Percentiles rank a stretch among this genome's conserved stretches.
These are phyloP conservation scores for Cercospora zeae-maydis DNA, from an alignment of 2,329 filamentous ascomycete genomes.

Conservation along the genomic window DNA sequence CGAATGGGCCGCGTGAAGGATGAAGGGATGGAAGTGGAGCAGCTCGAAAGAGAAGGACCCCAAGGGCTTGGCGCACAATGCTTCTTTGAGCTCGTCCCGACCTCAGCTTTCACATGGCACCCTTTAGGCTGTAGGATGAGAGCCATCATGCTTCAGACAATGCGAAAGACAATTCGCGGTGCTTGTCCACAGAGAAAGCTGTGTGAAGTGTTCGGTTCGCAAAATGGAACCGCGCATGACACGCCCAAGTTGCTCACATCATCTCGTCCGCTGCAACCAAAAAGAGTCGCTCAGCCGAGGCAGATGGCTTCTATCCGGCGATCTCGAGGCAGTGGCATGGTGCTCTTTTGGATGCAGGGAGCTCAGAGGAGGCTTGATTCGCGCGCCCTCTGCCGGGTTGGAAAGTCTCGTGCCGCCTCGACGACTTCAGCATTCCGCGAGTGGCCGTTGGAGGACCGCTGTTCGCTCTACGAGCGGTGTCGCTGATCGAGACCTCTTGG, in stretches of 20 bases:
- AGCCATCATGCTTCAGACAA: not conserved
- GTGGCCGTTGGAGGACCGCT: no score
- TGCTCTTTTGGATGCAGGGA: not conserved
- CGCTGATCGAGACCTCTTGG: no score
- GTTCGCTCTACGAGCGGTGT: no score
- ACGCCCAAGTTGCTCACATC: not conserved
- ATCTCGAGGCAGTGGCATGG: not conserved
- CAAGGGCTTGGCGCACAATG: not conserved
- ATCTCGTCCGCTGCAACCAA: not conserved
- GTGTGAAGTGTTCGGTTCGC: not conserved
- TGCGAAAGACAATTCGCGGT: not conserved
- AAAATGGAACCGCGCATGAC: not conserved
- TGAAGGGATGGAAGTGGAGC: not conserved
- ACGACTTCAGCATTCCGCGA: no score
- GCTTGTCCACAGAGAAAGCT: not conserved
- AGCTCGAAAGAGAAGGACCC: not conserved
- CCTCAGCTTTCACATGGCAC: not conserved
- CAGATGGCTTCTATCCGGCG: not conserved
- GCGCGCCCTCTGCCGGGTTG: not conserved
- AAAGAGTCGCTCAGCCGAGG: not conserved
- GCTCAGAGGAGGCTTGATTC: not conserved
- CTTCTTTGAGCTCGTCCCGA: not conserved
- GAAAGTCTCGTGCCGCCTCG: no score
- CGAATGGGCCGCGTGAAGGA: not conserved
- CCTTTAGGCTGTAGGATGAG: not conserved